These are phyloP conservation scores for Astragalus glycyphyllos DNA, from an alignment of 306 rosid species.

Conservation along the genomic window DNA sequence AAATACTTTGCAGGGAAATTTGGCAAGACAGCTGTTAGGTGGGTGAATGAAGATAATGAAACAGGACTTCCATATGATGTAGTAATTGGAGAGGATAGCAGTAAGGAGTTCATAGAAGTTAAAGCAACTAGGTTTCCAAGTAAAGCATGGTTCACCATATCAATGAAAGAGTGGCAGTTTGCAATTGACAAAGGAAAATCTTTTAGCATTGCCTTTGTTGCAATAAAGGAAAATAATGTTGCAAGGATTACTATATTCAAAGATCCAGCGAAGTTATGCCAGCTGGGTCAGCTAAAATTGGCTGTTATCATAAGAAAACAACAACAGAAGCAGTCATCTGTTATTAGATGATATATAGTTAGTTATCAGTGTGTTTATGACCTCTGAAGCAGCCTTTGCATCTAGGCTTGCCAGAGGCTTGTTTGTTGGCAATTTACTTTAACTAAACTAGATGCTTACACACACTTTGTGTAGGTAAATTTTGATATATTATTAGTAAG, in stretches of 20 bases:
- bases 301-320: conserved; percentile 69
- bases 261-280: conserved; percentile 75
- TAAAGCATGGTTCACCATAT: conserved; percentile 87
- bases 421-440: too few relatives aligned
- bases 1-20: conserved; percentile 59
- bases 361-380: too few relatives aligned
- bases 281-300: conserved; percentile 65
- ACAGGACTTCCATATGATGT: conserved; percentile 83
- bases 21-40: conserved; percentile 56
- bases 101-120: conserved; percentile 73
- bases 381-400: too few relatives aligned
- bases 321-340: conserved; percentile 51
- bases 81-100: conserved; percentile 51
- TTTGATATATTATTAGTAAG: too few relatives aligned
- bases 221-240: conserved; percentile 51
- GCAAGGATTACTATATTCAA: conserved; percentile 65
- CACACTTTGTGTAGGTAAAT: too few relatives aligned
- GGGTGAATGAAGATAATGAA: conserved; percentile 79
- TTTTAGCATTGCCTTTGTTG: conserved; percentile 78
- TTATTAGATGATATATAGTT: too few relatives aligned
- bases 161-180: conserved; percentile 80
- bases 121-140: conserved; percentile 73
- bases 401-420: too few relatives aligned
- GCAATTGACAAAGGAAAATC: conserved; percentile 73
- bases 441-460: too few relatives aligned